These are phyloP conservation scores for Escovopsis sp. DNA, from an alignment of 2,329 filamentous ascomycete genomes.

Conservation along the genomic window DNA sequence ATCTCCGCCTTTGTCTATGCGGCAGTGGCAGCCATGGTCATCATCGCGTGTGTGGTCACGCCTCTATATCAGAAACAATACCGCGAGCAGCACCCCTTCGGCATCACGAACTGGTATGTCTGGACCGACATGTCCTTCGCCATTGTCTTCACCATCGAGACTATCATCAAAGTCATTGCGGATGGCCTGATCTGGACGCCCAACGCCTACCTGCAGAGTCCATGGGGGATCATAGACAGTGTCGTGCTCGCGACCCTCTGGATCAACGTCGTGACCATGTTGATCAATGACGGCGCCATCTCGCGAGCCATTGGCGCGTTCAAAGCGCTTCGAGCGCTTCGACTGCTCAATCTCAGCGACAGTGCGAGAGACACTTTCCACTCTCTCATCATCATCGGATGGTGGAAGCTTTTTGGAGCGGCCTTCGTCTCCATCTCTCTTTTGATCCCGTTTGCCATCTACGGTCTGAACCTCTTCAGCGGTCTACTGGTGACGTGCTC, in stretches of 20 bases:
- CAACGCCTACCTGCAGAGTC: conserved; percentile 90
- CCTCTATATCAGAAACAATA: conserved; percentile 88
- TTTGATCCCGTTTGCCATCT: conserved; percentile 91
- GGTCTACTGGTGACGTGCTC: conserved; percentile 72
- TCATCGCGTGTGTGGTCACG: conserved; percentile 86
- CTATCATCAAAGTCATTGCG: conserved; percentile 80
- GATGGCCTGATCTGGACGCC: conserved; percentile 95
- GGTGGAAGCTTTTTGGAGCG: conserved; percentile 84
- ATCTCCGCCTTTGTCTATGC: conserved; percentile 92
- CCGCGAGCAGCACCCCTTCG: conserved; percentile 45
- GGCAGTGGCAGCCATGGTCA: conserved; percentile 93
- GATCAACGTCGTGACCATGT: conserved; percentile 79
- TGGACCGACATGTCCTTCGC: conserved; percentile 89
- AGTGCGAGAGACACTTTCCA: conserved; percentile 94
- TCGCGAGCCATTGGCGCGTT: conserved; percentile 90
- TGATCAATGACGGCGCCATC: conserved; percentile 68
- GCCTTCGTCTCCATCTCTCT: conserved; percentile 89
- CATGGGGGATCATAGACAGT: conserved; percentile 92
- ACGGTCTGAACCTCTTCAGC: conserved; percentile 84
- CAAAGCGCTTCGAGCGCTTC: conserved; percentile 83
- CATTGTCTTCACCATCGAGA: conserved; percentile 70
- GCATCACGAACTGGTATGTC: conserved; percentile 74
- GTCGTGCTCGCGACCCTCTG: conserved; percentile 84
- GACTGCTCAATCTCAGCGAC: conserved; percentile 88
- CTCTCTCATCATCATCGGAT: conserved; percentile 83